Evolutionary conservation across 768 basidiomycete species (phyloP).

Genomic region (Dictyophora rubrovolvata): DNA sequence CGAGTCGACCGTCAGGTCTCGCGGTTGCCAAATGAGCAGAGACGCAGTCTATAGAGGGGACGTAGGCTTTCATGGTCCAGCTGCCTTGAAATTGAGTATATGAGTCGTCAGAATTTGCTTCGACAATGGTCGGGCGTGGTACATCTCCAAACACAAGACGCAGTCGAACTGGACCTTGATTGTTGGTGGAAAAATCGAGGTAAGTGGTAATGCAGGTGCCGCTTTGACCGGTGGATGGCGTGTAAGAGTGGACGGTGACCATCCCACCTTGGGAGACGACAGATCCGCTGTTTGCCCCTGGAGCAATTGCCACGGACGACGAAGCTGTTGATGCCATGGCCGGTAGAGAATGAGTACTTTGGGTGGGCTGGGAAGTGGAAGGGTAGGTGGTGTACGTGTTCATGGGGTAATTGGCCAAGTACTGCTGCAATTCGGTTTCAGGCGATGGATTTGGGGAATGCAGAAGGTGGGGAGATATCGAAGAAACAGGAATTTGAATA

Average conservation of each 20-base stretch:
- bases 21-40: constrained; percentile 31
- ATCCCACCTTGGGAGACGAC: constrained; percentile 41
- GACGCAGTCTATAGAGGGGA: constrained; percentile 42
- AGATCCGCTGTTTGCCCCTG: constrained; percentile 9
- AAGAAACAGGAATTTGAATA: neutral
- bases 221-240: constrained; percentile 51
- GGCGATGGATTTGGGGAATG: neutral
- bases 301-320: neutral
- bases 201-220: constrained; percentile 56
- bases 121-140: constrained; percentile 59
- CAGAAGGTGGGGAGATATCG: constrained; percentile 8
- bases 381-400: neutral
- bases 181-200: constrained; percentile 42
- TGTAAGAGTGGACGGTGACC: constrained; percentile 56
- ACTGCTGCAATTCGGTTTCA: neutral
- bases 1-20: neutral
- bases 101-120: constrained; percentile 32
- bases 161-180: constrained; percentile 45
- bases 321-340: too few relatives aligned
- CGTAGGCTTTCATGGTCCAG: constrained; percentile 58
- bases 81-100: constrained; percentile 23
- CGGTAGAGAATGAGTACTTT: neutral
- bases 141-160: constrained; percentile 66
- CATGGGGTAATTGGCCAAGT: constrained; percentile 4
- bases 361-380: neutral